Evolutionary conservation across 345 rosid genomes (phyloP), one percentile per base, ranked within the genome.

Genomic region (Bruguiera sexangula): DNA sequence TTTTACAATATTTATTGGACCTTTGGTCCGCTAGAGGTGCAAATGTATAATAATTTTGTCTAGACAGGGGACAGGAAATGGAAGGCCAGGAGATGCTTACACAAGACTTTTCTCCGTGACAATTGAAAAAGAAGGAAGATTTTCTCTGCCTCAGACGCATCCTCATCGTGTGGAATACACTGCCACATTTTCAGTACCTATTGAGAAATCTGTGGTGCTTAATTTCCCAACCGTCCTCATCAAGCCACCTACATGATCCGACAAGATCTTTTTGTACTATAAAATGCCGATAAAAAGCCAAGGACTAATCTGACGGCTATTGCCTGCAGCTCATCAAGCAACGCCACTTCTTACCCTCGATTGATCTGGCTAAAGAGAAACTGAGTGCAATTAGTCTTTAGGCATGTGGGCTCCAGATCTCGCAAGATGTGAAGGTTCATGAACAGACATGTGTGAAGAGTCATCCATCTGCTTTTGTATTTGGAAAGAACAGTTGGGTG

Each of bases 21-120:
- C 21, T 21, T 21, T 54, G 21, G 58, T 54, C 15, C 2, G 58
- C 15, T 21, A 21, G 58, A 54, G 58, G 58, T 54, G 58, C 21
- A 20, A 18, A 54, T 21, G 58, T 20, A 21, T n/a, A 54, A 37
- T 22, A 22, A 22, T 22, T 22, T 22, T 22, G 22, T 22, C 22
- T 22, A 22, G 22, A 22, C 81, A 91, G 98, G 97, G 98, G 98
- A 22, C 78, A 86, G 32, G 96, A 94, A 73, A 71, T 72, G 19
- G 96, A 94, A 77, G 81, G 96, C 61, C 85, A 69, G 19, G 98
- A 94, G 75, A 84, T 89, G 95, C 87, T 94, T 20, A 86, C 87
- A 62, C 95, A 94, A 86, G 98, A 97, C 24, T 91, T 86, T 46
- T 95, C 83, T 32, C 85, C 20, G 86, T 89, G 96, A 87, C 92